Percentiles rank a stretch among this genome's conserved stretches.
Evolutionary conservation across 176 grass and related monocot species (phyloP).

Genomic region (Thalia dealbata): DNA sequence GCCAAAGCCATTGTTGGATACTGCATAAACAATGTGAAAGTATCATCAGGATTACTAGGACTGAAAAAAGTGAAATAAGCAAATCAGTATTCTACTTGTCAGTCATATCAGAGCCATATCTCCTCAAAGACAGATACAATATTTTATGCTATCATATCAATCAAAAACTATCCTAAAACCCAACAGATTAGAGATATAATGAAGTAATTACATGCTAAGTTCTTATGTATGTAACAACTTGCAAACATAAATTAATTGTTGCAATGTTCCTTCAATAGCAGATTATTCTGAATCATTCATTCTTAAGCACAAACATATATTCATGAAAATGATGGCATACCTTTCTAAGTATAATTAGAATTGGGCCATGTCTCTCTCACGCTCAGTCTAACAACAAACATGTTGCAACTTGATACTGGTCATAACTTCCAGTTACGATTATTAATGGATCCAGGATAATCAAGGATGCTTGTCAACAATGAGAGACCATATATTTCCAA

Average conservation of each 20-base stretch:
- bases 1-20: slow-evolving; percentile 97
- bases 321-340: background rate
- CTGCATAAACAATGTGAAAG: slow-evolving; percentile 29
- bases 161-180: background rate
- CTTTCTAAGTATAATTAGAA: background rate
- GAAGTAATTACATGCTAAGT: too few relatives aligned
- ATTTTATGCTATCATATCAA: background rate
- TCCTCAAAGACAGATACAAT: background rate
- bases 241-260: background rate
- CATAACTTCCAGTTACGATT: background rate
- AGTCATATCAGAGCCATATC: too few relatives aligned
- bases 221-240: background rate
- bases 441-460: background rate
- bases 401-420: too few relatives aligned
- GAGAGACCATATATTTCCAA: background rate
- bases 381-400: too few relatives aligned
- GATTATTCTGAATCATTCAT: background rate
- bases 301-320: background rate
- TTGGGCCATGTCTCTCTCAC: background rate
- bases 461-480: background rate
- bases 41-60: slow-evolving; percentile 1
- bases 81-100: background rate
- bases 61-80: background rate
- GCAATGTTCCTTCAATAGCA: too few relatives aligned
- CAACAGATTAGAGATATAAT: background rate